Evolutionary conservation across 208 protist species (phyloP).

Genomic region (Acanthamoeba castellanii): DNA sequence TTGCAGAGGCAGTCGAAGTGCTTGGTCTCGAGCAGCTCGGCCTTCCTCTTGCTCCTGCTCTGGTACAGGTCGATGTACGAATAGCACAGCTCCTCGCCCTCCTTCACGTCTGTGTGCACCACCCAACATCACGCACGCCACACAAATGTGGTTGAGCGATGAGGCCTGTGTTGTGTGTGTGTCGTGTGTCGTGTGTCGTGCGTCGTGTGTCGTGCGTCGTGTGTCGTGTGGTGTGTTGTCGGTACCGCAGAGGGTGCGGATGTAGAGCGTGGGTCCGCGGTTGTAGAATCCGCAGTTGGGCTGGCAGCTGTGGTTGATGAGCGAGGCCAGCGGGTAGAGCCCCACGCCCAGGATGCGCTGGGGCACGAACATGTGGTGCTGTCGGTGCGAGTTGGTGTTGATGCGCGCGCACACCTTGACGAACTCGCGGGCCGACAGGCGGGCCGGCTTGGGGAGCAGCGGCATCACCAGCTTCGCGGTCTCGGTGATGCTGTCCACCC

Average conservation of each 20-base stretch:
- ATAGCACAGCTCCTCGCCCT: constrained; percentile 47
- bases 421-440: not conserved
- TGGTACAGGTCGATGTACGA: constrained; percentile 65
- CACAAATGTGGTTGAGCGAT: not conserved
- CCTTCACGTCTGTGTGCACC: not conserved
- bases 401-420: constrained; percentile 27
- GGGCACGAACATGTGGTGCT: not conserved
- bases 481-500: not conserved
- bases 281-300: constrained; percentile 25
- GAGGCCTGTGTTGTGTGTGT: too few relatives aligned
- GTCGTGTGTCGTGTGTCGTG: too few relatives aligned
- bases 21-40: constrained; percentile 10
- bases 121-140: not conserved
- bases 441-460: not conserved
- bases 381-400: constrained; percentile 46
- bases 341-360: constrained; percentile 19
- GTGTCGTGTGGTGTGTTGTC: too few relatives aligned
- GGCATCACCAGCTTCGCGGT: not conserved
- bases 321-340: constrained; percentile 15
- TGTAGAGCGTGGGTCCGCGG: not conserved
- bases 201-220: too few relatives aligned
- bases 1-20: constrained; percentile 15
- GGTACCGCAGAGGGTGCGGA: not conserved
- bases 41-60: not conserved
- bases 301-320: constrained; percentile 56